Evolutionary conservation across 2,329 filamentous ascomycete species (phyloP), one percentile per base, ranked within the genome.

Genomic region (Fusarium phyllophilum): DNA sequence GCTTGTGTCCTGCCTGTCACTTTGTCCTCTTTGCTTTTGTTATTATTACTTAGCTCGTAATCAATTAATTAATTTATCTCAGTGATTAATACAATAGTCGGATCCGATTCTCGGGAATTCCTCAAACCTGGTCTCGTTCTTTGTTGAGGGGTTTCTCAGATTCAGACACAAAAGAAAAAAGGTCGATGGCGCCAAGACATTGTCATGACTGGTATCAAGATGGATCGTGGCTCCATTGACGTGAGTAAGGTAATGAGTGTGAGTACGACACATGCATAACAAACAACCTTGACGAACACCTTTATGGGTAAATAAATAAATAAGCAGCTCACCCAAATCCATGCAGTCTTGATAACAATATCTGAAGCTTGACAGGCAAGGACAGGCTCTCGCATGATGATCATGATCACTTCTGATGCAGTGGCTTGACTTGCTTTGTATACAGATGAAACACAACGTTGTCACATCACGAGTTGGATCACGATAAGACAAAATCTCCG

Each of bases 391-490:
- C 65, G 68, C 68, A 70, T 70, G 51, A 45, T 18, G 26, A 55
- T 72, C 61, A 41, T 69, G 58, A 55, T 49, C 39, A 61, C 61
- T 74, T 74, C 71, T 74, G 71, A 72, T 74, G 71, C 67, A 74
- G 67, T 74, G 71, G 71, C 71, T 74, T 74, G 71, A 68, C 71
- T 74, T 74, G 49, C 67, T 61, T 74, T 68, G 58, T 72, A 72
- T 62, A 42, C 62, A 63, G 49, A 60, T 74, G 71, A 74, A 74
- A 74, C 71, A 62, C 67, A 52, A 65, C 46, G 67, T 59, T 65
- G 67, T 54, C 62, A 58, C 71, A 74, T 68, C 24, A 52, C 42
- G 38, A 72, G 41, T 49, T 48, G 36, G 52, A 66, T 57, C 42
- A 69, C 49, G 57, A 55, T 54, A 39, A 55, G 59, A 59, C 42